Evolutionary conservation across 2,329 filamentous ascomycete genomes (phyloP).

Genomic region (Diplodia sapinea): DNA sequence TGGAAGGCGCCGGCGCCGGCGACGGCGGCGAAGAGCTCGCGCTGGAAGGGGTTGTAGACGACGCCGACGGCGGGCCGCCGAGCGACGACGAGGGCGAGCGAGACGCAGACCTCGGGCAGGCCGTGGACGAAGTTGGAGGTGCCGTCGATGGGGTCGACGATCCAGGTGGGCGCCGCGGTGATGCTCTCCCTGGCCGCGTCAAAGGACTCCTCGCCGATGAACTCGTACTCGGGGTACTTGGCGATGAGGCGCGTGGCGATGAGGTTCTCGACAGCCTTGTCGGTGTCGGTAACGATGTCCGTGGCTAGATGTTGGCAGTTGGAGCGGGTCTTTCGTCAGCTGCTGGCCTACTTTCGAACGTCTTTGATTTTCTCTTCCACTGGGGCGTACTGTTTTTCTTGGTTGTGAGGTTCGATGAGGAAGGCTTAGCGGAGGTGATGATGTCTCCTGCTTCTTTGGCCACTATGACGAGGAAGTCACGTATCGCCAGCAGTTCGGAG

Average conservation of each 20-base stretch:
- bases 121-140: constrained; percentile 17
- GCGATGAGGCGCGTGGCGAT: constrained; percentile 18
- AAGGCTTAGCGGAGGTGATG: constrained; percentile 6
- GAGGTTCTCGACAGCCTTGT: constrained; percentile 20
- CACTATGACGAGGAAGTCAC: constrained; percentile 16
- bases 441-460: constrained; percentile 12
- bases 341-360: too few relatives aligned
- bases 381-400: constrained; percentile 10
- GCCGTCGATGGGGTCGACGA: constrained; percentile 29
- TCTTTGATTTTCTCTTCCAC: background rate
- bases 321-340: background rate
- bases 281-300: constrained; percentile 25
- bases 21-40: constrained; percentile 13
- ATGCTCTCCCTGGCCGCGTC: background rate
- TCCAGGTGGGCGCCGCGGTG: constrained; percentile 2
- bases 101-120: constrained; percentile 7
- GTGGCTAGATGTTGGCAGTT: background rate
- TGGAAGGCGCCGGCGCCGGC: background rate
- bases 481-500: constrained; percentile 3
- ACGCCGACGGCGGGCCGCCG: constrained; percentile 15
- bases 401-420: background rate
- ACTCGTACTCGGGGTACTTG: constrained; percentile 11
- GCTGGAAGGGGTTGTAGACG: constrained; percentile 17
- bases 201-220: constrained; percentile 21
- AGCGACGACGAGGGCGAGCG: constrained; percentile 5